Conservation (phyloP, 1,284 basidiomycete genomes). For the Melampsora larici-populina region DNA sequence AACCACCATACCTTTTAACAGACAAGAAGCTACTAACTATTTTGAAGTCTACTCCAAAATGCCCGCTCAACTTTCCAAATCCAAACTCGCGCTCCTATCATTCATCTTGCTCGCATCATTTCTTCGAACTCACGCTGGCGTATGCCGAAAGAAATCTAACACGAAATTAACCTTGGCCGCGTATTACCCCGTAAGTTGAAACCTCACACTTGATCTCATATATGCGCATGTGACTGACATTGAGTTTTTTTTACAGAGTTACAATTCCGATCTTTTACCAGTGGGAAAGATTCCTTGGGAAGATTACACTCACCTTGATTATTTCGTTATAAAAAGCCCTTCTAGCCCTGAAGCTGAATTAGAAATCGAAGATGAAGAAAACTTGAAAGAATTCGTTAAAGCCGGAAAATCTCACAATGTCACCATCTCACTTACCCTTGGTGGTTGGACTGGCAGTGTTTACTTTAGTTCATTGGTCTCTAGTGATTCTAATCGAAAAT, state of each 20-base stretch:
- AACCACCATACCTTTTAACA: too few relatives aligned
- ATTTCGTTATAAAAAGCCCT: constrained; percentile 26
- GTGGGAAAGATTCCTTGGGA: constrained; percentile 36
- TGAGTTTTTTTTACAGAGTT: constrained; percentile 6
- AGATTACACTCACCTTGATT: constrained; percentile 30
- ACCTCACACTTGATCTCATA: neutral
- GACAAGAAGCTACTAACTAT: too few relatives aligned
- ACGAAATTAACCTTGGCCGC: neutral
- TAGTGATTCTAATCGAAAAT: constrained; percentile 13
- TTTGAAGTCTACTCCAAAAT: too few relatives aligned
- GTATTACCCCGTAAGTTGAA: constrained; percentile 4
- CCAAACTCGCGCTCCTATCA: too few relatives aligned
- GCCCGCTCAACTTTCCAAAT: too few relatives aligned
- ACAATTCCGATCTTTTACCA: constrained; percentile 23
- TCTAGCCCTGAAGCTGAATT: constrained; percentile 8
- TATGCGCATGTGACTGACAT: neutral
- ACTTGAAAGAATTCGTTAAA: constrained; percentile 18
- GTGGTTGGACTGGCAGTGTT: constrained; percentile 38
- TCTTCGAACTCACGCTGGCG: too few relatives aligned
- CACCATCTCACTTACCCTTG: constrained; percentile 26
- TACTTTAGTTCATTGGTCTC: constrained; percentile 33
- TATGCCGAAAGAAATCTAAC: neutral
- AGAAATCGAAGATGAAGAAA: constrained; percentile 33
- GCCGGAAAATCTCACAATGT: constrained; percentile 30
- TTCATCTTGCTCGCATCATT: too few relatives aligned